A percentile compares a stretch with the other conserved stretches of the same genome.
phyloP scores from a whole-genome alignment of 306 rosid species.

The Amphicarpaea edgeworthii region DNA sequence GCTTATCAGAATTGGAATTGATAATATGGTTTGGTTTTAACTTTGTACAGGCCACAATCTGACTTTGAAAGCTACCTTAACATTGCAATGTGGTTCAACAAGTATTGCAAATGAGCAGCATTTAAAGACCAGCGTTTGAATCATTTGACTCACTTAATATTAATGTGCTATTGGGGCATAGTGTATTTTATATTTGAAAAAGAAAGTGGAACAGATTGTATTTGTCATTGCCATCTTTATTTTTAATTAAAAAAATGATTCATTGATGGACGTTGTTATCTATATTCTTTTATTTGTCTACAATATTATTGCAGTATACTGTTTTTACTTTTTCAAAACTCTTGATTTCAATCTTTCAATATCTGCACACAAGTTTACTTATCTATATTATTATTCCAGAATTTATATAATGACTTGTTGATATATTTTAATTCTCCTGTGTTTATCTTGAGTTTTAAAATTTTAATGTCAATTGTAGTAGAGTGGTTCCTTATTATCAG shows the following conservation, averaged over 20 bases:
- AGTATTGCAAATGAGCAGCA: slow-evolving; percentile 64
- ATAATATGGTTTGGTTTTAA: slow-evolving; percentile 36
- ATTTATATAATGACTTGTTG: no score
- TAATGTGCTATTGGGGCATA: not conserved
- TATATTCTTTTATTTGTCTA: no score
- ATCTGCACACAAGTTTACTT: no score
- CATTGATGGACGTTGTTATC: not conserved
- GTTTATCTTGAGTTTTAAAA: no score
- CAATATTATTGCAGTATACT: no score
- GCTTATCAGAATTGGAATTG: not conserved
- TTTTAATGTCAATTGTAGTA: no score
- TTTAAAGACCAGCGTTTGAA: slow-evolving; percentile 26
- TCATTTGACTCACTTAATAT: slow-evolving; percentile 16
- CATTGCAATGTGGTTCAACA: slow-evolving; percentile 89
- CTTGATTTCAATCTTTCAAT: no score
- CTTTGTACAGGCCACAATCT: slow-evolving; percentile 79
- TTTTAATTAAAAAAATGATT: not conserved
- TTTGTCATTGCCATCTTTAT: not conserved
- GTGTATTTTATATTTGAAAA: slow-evolving; percentile 6
- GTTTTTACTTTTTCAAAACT: no score
- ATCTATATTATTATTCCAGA: no score
- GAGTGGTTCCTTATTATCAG: no score
- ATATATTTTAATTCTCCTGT: no score
- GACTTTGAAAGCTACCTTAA: slow-evolving; percentile 90
- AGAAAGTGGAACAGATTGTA: not conserved